Evolutionary conservation across 805 yeast genomes (phyloP).

Genomic region (Debaryomyces hansenii): DNA sequence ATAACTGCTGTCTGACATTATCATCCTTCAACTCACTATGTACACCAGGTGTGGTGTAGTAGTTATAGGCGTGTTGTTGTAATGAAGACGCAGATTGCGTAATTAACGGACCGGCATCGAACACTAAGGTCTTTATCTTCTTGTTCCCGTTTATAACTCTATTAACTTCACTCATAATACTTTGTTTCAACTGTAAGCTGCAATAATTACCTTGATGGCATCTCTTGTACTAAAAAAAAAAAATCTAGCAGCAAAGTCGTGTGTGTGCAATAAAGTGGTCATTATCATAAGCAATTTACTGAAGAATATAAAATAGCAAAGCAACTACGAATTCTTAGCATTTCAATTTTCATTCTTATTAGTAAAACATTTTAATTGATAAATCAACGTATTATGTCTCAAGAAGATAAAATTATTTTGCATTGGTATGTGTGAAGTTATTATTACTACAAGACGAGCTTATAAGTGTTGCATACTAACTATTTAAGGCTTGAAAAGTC

Average conservation of each 20-base stretch:
- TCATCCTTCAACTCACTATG: slow-evolving; percentile 84
- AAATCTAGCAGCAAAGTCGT: not conserved
- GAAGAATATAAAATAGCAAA: too few relatives aligned
- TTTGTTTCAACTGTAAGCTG: too few relatives aligned
- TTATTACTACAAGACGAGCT: not conserved
- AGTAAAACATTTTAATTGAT: too few relatives aligned
- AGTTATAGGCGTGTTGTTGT: slow-evolving; percentile 65
- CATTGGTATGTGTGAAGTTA: slow-evolving; percentile 21
- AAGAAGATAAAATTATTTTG: slow-evolving; percentile 15
- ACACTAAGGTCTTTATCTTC: slow-evolving; percentile 59
- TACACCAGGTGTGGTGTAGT: slow-evolving; percentile 92
- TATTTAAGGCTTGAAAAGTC: slow-evolving; percentile 28
- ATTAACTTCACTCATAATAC: too few relatives aligned
- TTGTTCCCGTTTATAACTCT: slow-evolving; percentile 3
- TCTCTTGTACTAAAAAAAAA: not conserved
- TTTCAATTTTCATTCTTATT: too few relatives aligned
- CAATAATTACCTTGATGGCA: too few relatives aligned
- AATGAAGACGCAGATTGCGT: slow-evolving; percentile 78
- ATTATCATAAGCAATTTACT: not conserved
- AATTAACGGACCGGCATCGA: slow-evolving; percentile 95
- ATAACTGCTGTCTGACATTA: slow-evolving; percentile 72
- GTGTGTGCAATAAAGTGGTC: not conserved
- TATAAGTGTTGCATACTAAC: not conserved
- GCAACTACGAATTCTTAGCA: too few relatives aligned
- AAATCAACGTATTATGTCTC: not conserved